These are phyloP conservation scores for Stropharia rugosoannulata DNA, from an alignment of 768 basidiomycete genomes.

Conservation along the genomic window DNA sequence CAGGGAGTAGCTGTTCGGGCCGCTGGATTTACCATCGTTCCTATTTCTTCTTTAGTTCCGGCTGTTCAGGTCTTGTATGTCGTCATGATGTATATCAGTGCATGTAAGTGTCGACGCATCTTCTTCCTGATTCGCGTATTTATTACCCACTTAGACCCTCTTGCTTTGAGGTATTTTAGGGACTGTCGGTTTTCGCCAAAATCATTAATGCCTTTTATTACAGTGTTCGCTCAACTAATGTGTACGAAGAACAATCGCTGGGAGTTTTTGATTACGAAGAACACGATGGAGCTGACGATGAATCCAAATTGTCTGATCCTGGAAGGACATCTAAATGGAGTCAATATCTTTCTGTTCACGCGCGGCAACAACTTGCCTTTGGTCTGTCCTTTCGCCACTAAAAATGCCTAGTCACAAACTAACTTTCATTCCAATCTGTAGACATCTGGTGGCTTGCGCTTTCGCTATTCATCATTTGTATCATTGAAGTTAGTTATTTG, in stretches of 20 bases:
- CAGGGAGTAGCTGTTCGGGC: slow-evolving; percentile 84
- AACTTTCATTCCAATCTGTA: slow-evolving; percentile 25
- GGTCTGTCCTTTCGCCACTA: slow-evolving; percentile 38
- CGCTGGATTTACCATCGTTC: slow-evolving; percentile 83
- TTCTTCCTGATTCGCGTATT: slow-evolving; percentile 5
- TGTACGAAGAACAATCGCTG: slow-evolving; percentile 91
- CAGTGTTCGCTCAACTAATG: slow-evolving; percentile 89
- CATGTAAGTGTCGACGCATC: slow-evolving; percentile 52
- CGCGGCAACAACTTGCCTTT: slow-evolving; percentile 86
- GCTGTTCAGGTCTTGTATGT: slow-evolving; percentile 88
- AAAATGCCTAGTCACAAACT: background rate
- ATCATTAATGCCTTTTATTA: background rate
- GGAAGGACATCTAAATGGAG: slow-evolving; percentile 70
- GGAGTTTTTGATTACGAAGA: slow-evolving; percentile 67
- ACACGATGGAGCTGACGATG: slow-evolving; percentile 47
- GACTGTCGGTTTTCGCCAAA: too few relatives aligned
- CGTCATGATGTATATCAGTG: slow-evolving; percentile 92
- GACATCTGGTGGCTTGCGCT: slow-evolving; percentile 97
- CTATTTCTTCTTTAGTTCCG: slow-evolving; percentile 74
- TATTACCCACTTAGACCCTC: slow-evolving; percentile 51
- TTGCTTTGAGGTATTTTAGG: slow-evolving; percentile 67
- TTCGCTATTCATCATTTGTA: slow-evolving; percentile 87
- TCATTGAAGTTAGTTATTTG: slow-evolving; percentile 71
- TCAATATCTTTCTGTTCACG: slow-evolving; percentile 78
- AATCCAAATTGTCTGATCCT: slow-evolving; percentile 32